phyloP scores from a whole-genome alignment of 2,329 filamentous ascomycete genomes.

The Cercospora sp. region DNA sequence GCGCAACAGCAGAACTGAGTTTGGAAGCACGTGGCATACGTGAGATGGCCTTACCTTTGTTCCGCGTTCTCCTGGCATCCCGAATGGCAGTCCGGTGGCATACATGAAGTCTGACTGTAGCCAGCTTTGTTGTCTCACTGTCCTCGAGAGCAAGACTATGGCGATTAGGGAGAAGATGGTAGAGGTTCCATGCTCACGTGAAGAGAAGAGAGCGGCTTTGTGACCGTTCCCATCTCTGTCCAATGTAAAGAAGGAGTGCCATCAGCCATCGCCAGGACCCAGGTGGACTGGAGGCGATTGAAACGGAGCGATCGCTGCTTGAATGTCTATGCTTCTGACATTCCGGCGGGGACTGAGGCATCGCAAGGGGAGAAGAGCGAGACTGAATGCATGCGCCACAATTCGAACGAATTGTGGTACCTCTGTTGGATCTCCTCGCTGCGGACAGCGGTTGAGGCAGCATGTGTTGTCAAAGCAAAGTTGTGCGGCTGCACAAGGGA shows the following conservation, averaged over 20 bases:
- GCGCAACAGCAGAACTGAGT: not conserved
- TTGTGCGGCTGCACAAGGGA: not conserved
- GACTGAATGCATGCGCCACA: not conserved
- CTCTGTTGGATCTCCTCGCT: too few species aligned
- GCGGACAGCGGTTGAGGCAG: not conserved
- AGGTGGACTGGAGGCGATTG: too few species aligned
- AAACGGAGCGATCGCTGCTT: too few species aligned
- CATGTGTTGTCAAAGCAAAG: not conserved
- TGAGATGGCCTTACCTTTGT: not conserved
- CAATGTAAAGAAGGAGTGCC: not conserved
- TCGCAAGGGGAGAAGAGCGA: not conserved
- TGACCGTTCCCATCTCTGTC: too few species aligned
- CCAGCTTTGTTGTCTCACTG: not conserved
- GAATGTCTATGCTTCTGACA: too few species aligned
- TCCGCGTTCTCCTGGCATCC: not conserved
- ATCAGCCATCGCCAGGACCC: not conserved
- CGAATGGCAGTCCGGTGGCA: too few species aligned
- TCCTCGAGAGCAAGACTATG: not conserved
- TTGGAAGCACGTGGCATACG: not conserved
- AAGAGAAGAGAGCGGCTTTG: too few species aligned
- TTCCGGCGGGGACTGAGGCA: not conserved
- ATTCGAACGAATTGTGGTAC: not conserved
- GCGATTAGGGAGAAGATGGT: not conserved
- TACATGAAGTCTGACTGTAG: too few species aligned
- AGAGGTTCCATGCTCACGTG: not conserved